A percentile compares a stretch with the other conserved stretches of the same genome.
Evolutionary conservation across 176 grass and related monocot genomes (phyloP).

Genomic region (Rhipidocladum racemiflorum): DNA sequence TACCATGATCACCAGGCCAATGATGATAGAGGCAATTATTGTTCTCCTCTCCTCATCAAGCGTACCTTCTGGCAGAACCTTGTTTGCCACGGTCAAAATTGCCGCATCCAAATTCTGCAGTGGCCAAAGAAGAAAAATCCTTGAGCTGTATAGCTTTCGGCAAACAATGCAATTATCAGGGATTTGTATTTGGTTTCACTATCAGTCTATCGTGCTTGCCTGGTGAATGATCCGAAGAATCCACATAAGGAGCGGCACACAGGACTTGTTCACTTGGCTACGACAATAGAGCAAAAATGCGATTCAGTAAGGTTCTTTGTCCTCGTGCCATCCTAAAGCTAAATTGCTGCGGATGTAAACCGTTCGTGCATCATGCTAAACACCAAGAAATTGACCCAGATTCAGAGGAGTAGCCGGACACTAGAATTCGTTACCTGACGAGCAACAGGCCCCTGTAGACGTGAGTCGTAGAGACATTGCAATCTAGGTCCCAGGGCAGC

Average conservation of each 20-base stretch:
- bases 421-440: slow-evolving; percentile 42
- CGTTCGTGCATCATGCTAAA: not conserved
- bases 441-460: slow-evolving; percentile 53
- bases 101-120: slow-evolving; percentile 60
- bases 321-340: not conserved
- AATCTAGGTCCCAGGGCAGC: slow-evolving; percentile 59
- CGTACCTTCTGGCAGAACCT: slow-evolving; percentile 47
- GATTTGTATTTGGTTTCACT: not conserved
- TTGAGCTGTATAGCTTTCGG: not conserved
- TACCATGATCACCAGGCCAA: slow-evolving; percentile 51
- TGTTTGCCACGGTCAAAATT: slow-evolving; percentile 44
- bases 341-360: not conserved
- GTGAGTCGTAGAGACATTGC: slow-evolving; percentile 46
- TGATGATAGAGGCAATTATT: slow-evolving; percentile 31
- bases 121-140: not conserved
- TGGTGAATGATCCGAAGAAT: slow-evolving; percentile 44
- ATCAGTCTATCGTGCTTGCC: slow-evolving; percentile 10
- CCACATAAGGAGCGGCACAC: slow-evolving; percentile 27
- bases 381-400: not conserved
- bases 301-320: not conserved
- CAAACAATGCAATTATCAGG: not conserved
- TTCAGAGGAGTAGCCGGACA: not conserved
- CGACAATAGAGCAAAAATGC: not conserved
- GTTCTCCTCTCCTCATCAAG: slow-evolving; percentile 40
- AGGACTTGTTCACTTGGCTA: slow-evolving; percentile 47